A percentile compares a stretch with the other conserved stretches of the same genome.
These are phyloP conservation scores for Ogataea paraovalis DNA, from an alignment of 805 yeast genomes.

Conservation along the genomic window DNA sequence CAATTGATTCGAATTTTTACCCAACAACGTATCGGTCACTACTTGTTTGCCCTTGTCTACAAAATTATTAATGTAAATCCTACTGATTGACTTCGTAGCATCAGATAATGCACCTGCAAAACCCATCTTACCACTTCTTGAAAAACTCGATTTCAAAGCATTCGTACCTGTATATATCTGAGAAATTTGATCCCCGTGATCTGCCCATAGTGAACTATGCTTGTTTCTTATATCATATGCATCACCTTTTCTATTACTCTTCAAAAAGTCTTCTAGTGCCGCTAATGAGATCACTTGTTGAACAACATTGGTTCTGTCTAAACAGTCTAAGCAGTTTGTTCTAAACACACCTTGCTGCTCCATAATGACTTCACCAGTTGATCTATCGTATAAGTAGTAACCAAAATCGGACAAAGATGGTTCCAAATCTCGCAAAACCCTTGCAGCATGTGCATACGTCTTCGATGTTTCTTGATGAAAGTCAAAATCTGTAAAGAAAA, in stretches of 20 bases:
- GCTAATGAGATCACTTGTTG: conserved; percentile 78
- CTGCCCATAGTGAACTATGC: conserved; percentile 94
- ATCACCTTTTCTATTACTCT: conserved; percentile 30
- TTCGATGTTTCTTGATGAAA: conserved; percentile 92
- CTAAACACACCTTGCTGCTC: conserved; percentile 90
- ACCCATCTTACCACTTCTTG: conserved; percentile 94
- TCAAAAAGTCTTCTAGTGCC: conserved; percentile 56
- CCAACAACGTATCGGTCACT: conserved; percentile 83
- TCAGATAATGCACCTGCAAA: conserved; percentile 96
- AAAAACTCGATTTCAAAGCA: conserved; percentile 90
- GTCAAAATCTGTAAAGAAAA: conserved; percentile 78
- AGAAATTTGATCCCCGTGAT: conserved; percentile 94
- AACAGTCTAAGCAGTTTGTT: conserved; percentile 90
- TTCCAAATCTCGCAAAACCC: conserved; percentile 58
- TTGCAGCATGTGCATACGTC: conserved; percentile 79
- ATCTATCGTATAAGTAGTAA: conserved; percentile 70
- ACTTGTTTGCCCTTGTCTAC: conserved; percentile 87
- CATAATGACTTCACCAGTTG: conserved; percentile 48
- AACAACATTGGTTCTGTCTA: conserved; percentile 89
- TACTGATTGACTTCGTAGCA: conserved; percentile 90
- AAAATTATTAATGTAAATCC: conserved; percentile 94
- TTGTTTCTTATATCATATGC: conserved; percentile 55
- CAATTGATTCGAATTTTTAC: conserved; percentile 67
- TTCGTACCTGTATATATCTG: conserved; percentile 97
- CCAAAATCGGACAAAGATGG: conserved; percentile 75